Conservation (phyloP, 306 rosid species). For the Rubus idaeus region DNA sequence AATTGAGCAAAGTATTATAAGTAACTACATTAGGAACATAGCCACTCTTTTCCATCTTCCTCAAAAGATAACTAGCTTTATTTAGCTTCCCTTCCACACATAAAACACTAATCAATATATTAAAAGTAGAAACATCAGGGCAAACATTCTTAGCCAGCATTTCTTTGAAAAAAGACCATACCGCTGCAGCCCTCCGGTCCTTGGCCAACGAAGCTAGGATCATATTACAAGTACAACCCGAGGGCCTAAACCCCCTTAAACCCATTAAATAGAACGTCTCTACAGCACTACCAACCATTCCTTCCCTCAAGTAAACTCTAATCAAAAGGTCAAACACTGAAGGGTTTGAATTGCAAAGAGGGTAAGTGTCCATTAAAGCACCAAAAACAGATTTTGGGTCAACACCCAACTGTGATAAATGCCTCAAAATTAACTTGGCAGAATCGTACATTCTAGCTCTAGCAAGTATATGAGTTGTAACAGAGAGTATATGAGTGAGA, state of each 20-base stretch:
- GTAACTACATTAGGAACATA: conserved; percentile 52
- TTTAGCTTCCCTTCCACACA: conserved; percentile 61
- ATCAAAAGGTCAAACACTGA: conserved; percentile 73
- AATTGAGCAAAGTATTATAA: conserved; percentile 69
- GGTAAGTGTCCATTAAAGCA: conserved; percentile 71
- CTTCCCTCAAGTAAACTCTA: conserved; percentile 58
- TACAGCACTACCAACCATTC: conserved; percentile 59
- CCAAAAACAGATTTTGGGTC: conserved; percentile 50
- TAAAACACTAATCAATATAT: conserved; percentile 57
- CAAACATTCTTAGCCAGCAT: conserved; percentile 54
- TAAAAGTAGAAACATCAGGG: conserved; percentile 64
- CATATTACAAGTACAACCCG: conserved; percentile 73
- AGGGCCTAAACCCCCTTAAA: conserved; percentile 59
- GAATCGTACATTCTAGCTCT: conserved; percentile 67
- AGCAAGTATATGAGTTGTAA: conserved; percentile 69
- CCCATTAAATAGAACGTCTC: conserved; percentile 58
- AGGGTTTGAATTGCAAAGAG: conserved; percentile 67
- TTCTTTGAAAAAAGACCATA: conserved; percentile 64
- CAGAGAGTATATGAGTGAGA: conserved; percentile 52
- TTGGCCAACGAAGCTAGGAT: conserved; percentile 62
- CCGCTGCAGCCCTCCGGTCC: conserved; percentile 41
- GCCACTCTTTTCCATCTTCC: conserved; percentile 65
- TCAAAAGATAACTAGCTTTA: conserved; percentile 53
- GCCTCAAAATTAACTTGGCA: conserved; percentile 56
- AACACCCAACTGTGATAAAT: conserved; percentile 42